phyloP scores from a whole-genome alignment of 2,329 filamentous ascomycete genomes.

The Coniochaeta hoffmannii region DNA sequence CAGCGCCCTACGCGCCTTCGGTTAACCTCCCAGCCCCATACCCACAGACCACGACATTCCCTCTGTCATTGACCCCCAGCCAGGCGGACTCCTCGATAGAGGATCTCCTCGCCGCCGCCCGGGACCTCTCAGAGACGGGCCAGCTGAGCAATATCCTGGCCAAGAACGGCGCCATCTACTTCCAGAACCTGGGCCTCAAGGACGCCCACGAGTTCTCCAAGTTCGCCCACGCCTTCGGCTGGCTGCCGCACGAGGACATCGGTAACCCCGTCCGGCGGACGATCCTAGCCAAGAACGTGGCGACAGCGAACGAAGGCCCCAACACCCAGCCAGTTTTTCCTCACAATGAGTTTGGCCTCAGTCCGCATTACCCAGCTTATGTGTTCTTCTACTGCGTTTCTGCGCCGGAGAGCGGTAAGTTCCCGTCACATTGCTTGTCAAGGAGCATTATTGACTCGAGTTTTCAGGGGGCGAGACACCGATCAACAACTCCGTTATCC shows the following conservation, averaged over 20 bases:
- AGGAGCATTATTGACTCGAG: background rate
- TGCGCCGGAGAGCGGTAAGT: slow-evolving; percentile 14
- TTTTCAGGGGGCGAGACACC: slow-evolving; percentile 16
- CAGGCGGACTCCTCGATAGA: background rate
- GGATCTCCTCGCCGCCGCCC: slow-evolving; percentile 3
- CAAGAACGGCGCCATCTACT: slow-evolving; percentile 16
- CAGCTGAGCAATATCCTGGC: slow-evolving; percentile 8
- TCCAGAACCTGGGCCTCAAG: slow-evolving; percentile 14
- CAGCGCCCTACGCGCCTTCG: slow-evolving; percentile 5
- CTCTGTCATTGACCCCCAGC: slow-evolving; percentile 2
- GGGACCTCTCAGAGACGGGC: slow-evolving; percentile 7
- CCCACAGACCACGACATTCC: slow-evolving; percentile 5
- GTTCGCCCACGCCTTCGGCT: slow-evolving; percentile 20
- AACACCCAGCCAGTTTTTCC: slow-evolving; percentile 16
- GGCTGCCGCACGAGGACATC: slow-evolving; percentile 16
- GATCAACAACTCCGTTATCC: slow-evolving; percentile 15
- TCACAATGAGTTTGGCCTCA: slow-evolving; percentile 19
- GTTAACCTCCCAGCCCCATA: slow-evolving; percentile 8
- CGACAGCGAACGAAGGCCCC: slow-evolving; percentile 20
- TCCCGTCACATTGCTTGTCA: background rate
- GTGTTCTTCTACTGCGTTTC: slow-evolving; percentile 18
- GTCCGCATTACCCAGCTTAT: slow-evolving; percentile 18
- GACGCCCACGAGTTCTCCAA: slow-evolving; percentile 15
- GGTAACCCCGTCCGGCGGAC: slow-evolving; percentile 18
- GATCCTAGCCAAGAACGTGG: slow-evolving; percentile 17